Evolutionary conservation across 257 asterid genomes (phyloP).

Genomic region (Solanum appendiculatum): DNA sequence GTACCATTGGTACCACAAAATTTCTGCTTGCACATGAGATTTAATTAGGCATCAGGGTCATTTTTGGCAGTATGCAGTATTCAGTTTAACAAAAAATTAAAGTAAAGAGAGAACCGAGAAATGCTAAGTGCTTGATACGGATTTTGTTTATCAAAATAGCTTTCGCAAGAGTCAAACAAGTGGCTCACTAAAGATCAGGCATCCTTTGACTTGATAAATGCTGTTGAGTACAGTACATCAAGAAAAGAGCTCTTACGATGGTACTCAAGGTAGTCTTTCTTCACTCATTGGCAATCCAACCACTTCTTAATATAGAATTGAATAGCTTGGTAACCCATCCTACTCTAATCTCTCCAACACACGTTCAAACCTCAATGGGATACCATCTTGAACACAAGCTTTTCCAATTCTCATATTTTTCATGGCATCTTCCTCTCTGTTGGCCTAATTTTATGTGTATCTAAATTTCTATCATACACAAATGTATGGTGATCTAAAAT

Average conservation of each 20-base stretch:
- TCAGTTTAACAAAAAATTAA: background rate
- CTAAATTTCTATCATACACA: background rate
- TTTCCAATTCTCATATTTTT: background rate
- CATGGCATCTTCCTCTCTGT: background rate
- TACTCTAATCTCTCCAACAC: background rate
- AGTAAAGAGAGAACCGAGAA: background rate
- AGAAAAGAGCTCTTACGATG: background rate
- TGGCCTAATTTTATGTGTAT: background rate
- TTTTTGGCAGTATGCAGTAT: background rate
- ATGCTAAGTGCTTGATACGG: background rate
- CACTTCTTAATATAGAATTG: background rate
- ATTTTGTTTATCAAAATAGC: background rate
- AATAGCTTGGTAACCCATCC: background rate
- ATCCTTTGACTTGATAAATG: background rate
- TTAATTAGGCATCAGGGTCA: background rate
- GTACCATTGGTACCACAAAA: background rate
- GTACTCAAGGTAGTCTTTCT: background rate
- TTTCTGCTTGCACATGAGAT: background rate
- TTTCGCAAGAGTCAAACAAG: background rate
- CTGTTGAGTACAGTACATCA: background rate
- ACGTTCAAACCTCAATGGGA: background rate
- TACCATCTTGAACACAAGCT: background rate
- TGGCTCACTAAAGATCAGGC: background rate
- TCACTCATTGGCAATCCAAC: background rate
- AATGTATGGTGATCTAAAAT: background rate